Conservation (phyloP, 768 basidiomycete genomes). For the Mycena vitilis region DNA sequence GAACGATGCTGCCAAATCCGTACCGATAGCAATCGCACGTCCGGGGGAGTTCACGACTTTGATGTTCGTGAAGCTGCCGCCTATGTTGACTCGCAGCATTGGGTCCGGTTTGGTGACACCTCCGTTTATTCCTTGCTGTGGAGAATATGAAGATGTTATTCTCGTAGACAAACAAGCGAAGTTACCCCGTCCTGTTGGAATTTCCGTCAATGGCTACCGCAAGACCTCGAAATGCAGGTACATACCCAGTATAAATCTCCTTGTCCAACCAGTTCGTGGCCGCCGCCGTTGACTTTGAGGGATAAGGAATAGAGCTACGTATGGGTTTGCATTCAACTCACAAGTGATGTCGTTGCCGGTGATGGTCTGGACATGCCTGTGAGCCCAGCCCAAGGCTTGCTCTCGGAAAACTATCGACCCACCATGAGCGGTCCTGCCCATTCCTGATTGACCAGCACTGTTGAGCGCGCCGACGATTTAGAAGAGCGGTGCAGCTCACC, state of each 20-base stretch:
- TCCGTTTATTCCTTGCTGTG: conserved; percentile 35
- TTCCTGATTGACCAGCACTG: background rate
- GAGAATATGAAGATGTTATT: too few relatives aligned
- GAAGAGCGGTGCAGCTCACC: background rate
- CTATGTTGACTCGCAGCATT: conserved; percentile 39
- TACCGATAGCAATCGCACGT: conserved; percentile 31
- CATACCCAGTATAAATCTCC: conserved; percentile 35
- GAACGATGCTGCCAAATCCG: background rate
- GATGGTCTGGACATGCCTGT: too few relatives aligned
- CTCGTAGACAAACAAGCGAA: background rate
- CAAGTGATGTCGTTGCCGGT: conserved; percentile 37
- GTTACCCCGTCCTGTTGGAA: conserved; percentile 30
- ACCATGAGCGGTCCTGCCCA: conserved; percentile 37
- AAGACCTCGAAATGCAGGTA: background rate
- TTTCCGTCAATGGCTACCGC: background rate
- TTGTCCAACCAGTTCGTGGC: conserved; percentile 33
- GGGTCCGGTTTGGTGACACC: conserved; percentile 34
- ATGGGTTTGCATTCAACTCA: conserved; percentile 1
- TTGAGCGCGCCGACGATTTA: background rate
- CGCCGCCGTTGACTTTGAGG: conserved; percentile 26
- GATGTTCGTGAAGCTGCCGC: conserved; percentile 37
- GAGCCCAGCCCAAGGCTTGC: too few relatives aligned
- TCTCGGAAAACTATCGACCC: background rate
- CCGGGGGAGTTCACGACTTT: conserved; percentile 33
- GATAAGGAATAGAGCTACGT: background rate